Conservation (phyloP, 164 flowering plant species). For the Warburgia ugandensis region DNA sequence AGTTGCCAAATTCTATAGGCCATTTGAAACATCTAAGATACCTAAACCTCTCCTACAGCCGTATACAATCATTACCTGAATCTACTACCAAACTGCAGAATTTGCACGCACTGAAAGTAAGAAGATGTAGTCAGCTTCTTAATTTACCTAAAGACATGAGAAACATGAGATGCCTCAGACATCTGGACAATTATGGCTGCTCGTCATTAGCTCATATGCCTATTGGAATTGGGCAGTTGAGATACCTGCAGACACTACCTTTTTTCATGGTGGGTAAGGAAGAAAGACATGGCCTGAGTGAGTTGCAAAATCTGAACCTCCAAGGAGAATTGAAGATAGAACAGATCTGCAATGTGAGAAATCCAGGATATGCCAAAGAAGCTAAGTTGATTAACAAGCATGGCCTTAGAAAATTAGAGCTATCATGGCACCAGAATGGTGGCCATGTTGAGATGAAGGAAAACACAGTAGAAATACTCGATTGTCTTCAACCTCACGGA, state of each 20-base stretch:
- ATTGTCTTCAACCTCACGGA: slow-evolving; percentile 1
- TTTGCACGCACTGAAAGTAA: no score
- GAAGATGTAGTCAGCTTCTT: no score
- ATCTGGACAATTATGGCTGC: neutral
- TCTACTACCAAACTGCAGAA: no score
- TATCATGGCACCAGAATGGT: slow-evolving; percentile 1
- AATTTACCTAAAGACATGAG: neutral
- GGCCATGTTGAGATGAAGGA: neutral
- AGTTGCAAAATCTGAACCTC: slow-evolving; percentile 3
- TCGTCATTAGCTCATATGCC: neutral
- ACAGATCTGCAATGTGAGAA: neutral
- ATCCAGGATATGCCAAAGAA: neutral
- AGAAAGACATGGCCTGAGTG: neutral
- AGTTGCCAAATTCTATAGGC: slow-evolving; percentile 6
- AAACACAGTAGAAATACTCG: neutral
- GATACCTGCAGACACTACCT: neutral
- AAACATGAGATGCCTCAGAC: slow-evolving; percentile 2
- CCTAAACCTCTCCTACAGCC: slow-evolving; percentile 1
- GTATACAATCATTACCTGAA: no score
- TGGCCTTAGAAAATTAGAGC: neutral
- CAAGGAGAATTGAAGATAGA: neutral
- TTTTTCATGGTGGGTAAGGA: neutral
- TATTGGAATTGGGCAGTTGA: neutral
- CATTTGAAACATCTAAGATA: slow-evolving; percentile 7
- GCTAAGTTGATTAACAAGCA: neutral